A percentile compares a stretch with the other conserved stretches of the same genome.
Conservation (phyloP, 2,329 filamentous ascomycete genomes). For the Elsinoe australis region DNA sequence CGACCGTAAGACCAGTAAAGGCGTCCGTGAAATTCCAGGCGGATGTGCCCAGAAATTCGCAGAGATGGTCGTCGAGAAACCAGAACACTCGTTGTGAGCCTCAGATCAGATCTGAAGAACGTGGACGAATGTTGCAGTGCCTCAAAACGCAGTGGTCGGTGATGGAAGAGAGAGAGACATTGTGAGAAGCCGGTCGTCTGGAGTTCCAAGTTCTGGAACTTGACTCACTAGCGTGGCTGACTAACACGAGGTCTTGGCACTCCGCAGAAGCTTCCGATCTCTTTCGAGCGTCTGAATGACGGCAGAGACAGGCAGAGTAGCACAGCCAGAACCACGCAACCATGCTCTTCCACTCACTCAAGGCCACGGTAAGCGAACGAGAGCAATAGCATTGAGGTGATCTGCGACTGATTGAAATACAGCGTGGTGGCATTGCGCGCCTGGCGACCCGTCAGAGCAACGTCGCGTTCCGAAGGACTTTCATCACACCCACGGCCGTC, state of each 20-base stretch:
- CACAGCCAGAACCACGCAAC: constrained; percentile 21
- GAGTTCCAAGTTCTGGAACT: background rate
- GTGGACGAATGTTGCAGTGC: background rate
- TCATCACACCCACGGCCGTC: constrained; percentile 54
- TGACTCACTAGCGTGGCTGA: background rate
- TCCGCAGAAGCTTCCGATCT: constrained; percentile 15
- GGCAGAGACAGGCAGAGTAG: constrained; percentile 9
- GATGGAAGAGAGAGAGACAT: constrained; percentile 1
- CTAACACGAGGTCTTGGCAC: constrained; percentile 7
- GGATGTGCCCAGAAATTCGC: constrained; percentile 28
- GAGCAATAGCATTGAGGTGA: background rate
- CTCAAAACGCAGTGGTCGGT: constrained; percentile 14
- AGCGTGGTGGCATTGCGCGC: constrained; percentile 57
- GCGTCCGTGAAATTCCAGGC: constrained; percentile 43
- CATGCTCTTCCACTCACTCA: constrained; percentile 56
- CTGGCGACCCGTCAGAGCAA: constrained; percentile 50
- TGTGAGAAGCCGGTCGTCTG: background rate
- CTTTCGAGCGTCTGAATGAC: constrained; percentile 11
- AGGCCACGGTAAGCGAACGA: constrained; percentile 46
- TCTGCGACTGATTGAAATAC: constrained; percentile 25
- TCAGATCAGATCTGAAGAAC: constrained; percentile 6
- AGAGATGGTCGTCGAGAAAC: constrained; percentile 29
- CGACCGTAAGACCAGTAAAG: constrained; percentile 50
- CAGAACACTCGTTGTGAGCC: constrained; percentile 2
- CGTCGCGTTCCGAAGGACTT: constrained; percentile 52